Evolutionary conservation across 805 yeast species (phyloP), one percentile per base, ranked within the genome.

Genomic region (Ogataea trehaloabstinens): DNA sequence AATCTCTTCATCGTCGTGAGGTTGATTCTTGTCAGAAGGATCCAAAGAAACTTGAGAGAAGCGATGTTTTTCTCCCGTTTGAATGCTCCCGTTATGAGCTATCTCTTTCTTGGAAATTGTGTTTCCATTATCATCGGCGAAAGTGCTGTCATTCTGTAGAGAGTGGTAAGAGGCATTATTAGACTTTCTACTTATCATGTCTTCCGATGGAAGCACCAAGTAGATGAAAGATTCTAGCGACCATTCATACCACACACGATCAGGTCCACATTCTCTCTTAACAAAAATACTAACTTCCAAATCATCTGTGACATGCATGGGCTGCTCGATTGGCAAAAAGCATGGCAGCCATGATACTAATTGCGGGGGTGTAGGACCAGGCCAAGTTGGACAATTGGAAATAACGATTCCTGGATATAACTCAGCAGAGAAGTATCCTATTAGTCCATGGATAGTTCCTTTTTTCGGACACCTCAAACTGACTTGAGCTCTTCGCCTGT

Each of bases 401-500:
- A 85, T 63, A 6, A 55, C 55, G 18, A 80, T 66, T 33, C 78
- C 82, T 1, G 72, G 75, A 56, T 79, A 85, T n/a, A 89, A 67
- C 2, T 62, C 73, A 0, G 93, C 80, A n/a, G 70, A 71, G 53
- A 90, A 90, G 53, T 68, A 80, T 0, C 96, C 96, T 3, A 78
- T 66, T 24, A 89, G 57, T 0, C 91, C 96, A 56, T 87, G 90
- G 3, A 86, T 58, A 15, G 71, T 72, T 2, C 83, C 75, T 37
- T 73, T 68, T 22, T 71, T 61, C 12, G 68, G 66, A 5, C 75
- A 66, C 34, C 65, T 64, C 43, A 82, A 72, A 0, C 53, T 41
- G 7, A 49, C 30, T 27, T 55, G 56, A 3, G 36, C 39, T 35
- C 51, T 52, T 24, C 61, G 41, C 33, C 48, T 53, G 27, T 51